Evolutionary conservation across 2,329 filamentous ascomycete genomes (phyloP), one percentile per base, ranked within the genome.

Genomic region (Trichoderma atroviride): DNA sequence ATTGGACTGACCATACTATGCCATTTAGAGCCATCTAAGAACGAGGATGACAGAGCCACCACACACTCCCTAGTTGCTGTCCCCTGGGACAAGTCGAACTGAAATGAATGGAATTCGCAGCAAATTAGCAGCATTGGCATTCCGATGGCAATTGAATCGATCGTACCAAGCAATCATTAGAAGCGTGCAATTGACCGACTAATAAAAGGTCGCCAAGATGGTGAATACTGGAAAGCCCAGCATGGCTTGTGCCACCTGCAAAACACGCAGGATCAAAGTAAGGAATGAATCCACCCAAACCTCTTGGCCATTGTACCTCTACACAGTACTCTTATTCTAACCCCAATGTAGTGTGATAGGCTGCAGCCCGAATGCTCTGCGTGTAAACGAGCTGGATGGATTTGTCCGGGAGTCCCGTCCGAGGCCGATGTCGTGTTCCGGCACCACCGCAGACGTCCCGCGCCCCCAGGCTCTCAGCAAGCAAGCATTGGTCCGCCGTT

Each of bases 181-280:
- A 50, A 24, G 2, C 10, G 9, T 19, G 22, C 10, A 50, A 13
- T 24, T 24, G 7, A 27, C 35, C 43, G n/a, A 62, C 43, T 53
- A 53, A 11, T 24, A 13, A 10, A 27, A 31, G 14, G 14, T 60
- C 35, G 14, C 37, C 57, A 33, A 61, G 59, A 62, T 62, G 60
- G 60, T 62, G 11, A 62, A 62, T 40, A 61, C 59, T 0, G 73
- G 73, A 11, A 73, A 69, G 16, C 73, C 72, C 9, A 74, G 73
- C 4, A 69, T 69, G 29, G 73, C 59, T 10, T 74, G 73, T 29
- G 61, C 73, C 13, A 71, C 69, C 0, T 74, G 73, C 14, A 74
- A 72, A 60, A 69, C 71, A 22, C 29, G 73, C 4, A 74, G 74
- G 27, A 70, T 74, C 4, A 74, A 74, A 69, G 73, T 74, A 57